Evolutionary conservation across 768 basidiomycete genomes (phyloP).

Genomic region (Mycena haematopus): DNA sequence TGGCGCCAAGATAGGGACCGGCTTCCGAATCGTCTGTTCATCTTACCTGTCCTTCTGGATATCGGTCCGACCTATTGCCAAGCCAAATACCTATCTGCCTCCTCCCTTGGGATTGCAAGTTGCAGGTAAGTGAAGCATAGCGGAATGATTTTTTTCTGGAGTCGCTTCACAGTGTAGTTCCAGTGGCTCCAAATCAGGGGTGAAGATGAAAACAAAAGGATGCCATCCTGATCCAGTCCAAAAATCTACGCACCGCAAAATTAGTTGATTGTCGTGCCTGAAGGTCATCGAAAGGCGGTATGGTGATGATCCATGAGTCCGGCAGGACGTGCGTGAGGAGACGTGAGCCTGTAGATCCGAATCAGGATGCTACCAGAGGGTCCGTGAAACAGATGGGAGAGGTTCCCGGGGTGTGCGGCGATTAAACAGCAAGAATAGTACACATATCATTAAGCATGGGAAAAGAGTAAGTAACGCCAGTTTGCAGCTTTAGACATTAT

Average conservation of each 20-base stretch:
- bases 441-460: slow-evolving; percentile 15
- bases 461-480: slow-evolving; percentile 13
- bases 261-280: slow-evolving; percentile 11
- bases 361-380: slow-evolving; percentile 11
- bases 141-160: not conserved
- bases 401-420: slow-evolving; percentile 9
- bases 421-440: slow-evolving; percentile 16
- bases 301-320: slow-evolving; percentile 8
- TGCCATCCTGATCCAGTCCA: not conserved
- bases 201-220: slow-evolving; percentile 6
- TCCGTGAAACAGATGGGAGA: slow-evolving; percentile 20
- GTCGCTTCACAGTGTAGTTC: no score
- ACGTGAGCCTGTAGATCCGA: slow-evolving; percentile 7
- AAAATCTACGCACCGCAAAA: slow-evolving; percentile 4
- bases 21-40: slow-evolving; percentile 7
- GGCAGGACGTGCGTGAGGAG: not conserved
- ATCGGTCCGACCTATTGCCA: slow-evolving; percentile 3
- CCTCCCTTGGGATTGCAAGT: no score
- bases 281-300: not conserved
- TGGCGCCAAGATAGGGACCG: slow-evolving; percentile 19
- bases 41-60: slow-evolving; percentile 3
- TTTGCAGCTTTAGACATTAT: slow-evolving; percentile 7
- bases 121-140: not conserved
- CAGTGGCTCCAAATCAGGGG: slow-evolving; percentile 6
- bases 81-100: not conserved